Conservation (phyloP, 1,284 basidiomycete species). For the Rhodotorula sp. region DNA sequence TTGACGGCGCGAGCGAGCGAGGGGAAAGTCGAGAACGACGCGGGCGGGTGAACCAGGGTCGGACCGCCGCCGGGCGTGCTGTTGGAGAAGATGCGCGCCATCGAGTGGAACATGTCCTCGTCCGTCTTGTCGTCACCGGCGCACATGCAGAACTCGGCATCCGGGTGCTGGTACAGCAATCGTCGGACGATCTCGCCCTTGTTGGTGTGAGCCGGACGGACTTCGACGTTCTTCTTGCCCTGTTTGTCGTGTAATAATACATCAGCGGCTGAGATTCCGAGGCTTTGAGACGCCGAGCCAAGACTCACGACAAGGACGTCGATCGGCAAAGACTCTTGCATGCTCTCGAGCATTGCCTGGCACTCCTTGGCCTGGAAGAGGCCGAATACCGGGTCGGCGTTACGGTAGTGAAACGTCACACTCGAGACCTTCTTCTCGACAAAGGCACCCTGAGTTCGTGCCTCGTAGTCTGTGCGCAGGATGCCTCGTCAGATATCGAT, state of each 20-base stretch:
- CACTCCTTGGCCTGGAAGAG: slow-evolving; percentile 67
- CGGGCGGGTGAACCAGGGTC: slow-evolving; percentile 32
- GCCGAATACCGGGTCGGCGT: slow-evolving; percentile 92
- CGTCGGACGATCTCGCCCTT: slow-evolving; percentile 93
- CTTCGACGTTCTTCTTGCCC: slow-evolving; percentile 98
- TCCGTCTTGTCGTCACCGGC: slow-evolving; percentile 94
- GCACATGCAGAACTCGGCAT: slow-evolving; percentile 93
- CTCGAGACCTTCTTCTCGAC: slow-evolving; percentile 96
- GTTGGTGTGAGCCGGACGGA: slow-evolving; percentile 90
- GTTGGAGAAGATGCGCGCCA: slow-evolving; percentile 39
- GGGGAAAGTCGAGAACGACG: slow-evolving; percentile 41
- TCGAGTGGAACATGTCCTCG: slow-evolving; percentile 44
- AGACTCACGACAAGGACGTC: slow-evolving; percentile 47
- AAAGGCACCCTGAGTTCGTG: slow-evolving; percentile 82
- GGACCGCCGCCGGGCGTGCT: slow-evolving; percentile 25
- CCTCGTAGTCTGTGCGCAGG: slow-evolving; percentile 44
- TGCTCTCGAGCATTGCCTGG: slow-evolving; percentile 92
- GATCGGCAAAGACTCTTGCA: slow-evolving; percentile 47
- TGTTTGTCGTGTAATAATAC: not conserved
- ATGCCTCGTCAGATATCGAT: no score
- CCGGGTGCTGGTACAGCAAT: slow-evolving; percentile 84
- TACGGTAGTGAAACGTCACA: slow-evolving; percentile 97
- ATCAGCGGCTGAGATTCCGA: not conserved
- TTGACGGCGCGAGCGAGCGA: slow-evolving; percentile 25
- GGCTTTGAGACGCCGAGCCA: slow-evolving; percentile 8